These are phyloP conservation scores for Lactifluus pinguis DNA, from an alignment of 768 basidiomycete species.

Conservation along the genomic window DNA sequence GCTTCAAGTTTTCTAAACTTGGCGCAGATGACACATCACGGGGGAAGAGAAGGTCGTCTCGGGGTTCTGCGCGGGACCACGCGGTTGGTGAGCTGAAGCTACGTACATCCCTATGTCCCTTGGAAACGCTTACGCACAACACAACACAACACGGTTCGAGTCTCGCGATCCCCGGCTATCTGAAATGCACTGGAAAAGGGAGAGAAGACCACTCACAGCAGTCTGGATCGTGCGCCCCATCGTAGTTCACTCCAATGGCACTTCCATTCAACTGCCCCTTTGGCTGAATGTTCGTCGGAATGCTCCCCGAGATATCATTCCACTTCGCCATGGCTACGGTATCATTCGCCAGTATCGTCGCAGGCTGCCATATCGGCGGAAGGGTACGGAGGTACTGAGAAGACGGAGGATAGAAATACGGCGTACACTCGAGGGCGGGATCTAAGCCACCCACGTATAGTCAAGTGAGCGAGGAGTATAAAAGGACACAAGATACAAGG, in stretches of 20 bases:
- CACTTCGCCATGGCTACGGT: slow-evolving; percentile 28
- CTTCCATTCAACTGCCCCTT: slow-evolving; percentile 23
- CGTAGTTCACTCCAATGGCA: neutral
- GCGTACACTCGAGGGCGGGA: slow-evolving; percentile 9
- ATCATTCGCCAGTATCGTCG: slow-evolving; percentile 11
- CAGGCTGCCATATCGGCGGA: slow-evolving; percentile 10
- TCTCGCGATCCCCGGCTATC: neutral
- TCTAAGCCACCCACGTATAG: neutral
- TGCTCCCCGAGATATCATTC: slow-evolving; percentile 31
- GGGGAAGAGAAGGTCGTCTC: neutral
- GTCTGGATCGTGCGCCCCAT: slow-evolving; percentile 14
- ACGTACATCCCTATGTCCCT: neutral
- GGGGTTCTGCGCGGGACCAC: neutral
- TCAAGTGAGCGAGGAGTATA: neutral
- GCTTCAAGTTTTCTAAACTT: neutral
- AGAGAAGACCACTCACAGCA: slow-evolving; percentile 11
- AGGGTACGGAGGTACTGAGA: neutral
- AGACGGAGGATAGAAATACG: slow-evolving; percentile 14
- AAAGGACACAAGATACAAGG: neutral
- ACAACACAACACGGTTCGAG: neutral
- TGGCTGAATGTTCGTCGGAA: slow-evolving; percentile 39
- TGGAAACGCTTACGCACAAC: neutral
- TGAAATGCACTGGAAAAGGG: neutral
- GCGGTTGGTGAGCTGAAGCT: neutral
- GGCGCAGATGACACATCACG: neutral